phyloP scores from a whole-genome alignment of 768 basidiomycete species.

The Tephrocybe sp. region DNA sequence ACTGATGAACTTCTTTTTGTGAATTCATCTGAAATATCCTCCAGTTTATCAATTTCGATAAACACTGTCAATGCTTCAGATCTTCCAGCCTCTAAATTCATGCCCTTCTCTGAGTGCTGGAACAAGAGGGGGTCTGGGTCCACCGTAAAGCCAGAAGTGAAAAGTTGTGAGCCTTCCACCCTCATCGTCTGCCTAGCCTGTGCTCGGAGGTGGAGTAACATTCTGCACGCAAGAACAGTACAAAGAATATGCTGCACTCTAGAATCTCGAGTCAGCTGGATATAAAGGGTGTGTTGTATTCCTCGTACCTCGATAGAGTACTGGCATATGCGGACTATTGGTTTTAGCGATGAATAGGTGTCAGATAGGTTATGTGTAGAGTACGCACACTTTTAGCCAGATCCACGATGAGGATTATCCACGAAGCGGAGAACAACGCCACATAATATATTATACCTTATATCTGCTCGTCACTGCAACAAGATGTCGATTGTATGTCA shows the following conservation, averaged over 20 bases:
- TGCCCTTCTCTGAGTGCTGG: not conserved
- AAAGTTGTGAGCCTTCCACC: not conserved
- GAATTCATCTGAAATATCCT: too few species aligned
- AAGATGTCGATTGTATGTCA: not conserved
- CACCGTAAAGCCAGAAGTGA: not conserved
- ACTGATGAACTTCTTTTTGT: not conserved
- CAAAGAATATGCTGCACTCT: not conserved
- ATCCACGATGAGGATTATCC: not conserved
- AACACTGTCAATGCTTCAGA: not conserved
- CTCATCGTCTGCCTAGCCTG: not conserved
- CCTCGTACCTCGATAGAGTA: slow-evolving; percentile 1
- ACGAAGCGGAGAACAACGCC: slow-evolving; percentile 1
- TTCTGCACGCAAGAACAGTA: slow-evolving; percentile 3
- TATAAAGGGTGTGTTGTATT: too few species aligned
- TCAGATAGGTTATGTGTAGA: not conserved
- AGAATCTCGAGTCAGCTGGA: not conserved
- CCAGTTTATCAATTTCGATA: not conserved
- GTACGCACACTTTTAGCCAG: slow-evolving; percentile 1
- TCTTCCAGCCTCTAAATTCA: not conserved
- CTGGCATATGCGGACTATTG: slow-evolving; percentile 1
- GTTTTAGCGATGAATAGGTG: not conserved
- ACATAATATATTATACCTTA: not conserved
- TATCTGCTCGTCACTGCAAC: not conserved
- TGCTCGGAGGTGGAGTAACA: slow-evolving; percentile 5
- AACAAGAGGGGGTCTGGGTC: not conserved